Evolutionary conservation across 2,329 filamentous ascomycete species (phyloP), one percentile per base, ranked within the genome.

Genomic region (Colletotrichum brevisporum): DNA sequence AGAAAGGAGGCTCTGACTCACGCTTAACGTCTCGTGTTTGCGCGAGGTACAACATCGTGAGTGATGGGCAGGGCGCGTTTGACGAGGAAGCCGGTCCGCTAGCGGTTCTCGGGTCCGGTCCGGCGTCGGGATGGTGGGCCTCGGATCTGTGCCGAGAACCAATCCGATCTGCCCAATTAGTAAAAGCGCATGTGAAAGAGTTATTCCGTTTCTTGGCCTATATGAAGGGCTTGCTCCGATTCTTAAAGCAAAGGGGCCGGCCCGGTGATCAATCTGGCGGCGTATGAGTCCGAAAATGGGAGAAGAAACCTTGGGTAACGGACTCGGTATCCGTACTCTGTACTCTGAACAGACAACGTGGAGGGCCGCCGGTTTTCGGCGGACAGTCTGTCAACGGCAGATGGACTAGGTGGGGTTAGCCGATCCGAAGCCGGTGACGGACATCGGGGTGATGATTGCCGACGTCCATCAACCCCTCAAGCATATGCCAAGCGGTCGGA

Each of bases 81-180:
- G 56, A 43, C 57, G 27, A 27, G 18, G 8, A n/a, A 43, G 5
- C 9, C 18, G 27, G 52, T 15, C 18, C 4, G 10, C 9, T 12
- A 54, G 48, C n/a, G 58, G 24, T 24, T 39, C 26, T 21, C 50
- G 50, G 59, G 59, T 24, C 48, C 58, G 50, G 59, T 16, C 52
- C 52, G 26, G 52, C 26, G 16, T 21, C 24, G 26, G 52, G 52
- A 5, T 27, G 21, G n/a, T 16, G 57, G 24, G 24, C 3, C 26
- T 36, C 50, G 16, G 21, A 16, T 45, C 21, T 15, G 12, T 4
- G 12, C 21, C 16, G 36, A 15, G 10, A 27, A 16, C 59, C 50
- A 62, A 54, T 62, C 6, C 41, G 2, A 47, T n/a, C 31, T 47
- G 10, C 16, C 21, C 24, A 31, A 54, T 54, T 54, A 62, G 21